phyloP scores from a whole-genome alignment of 2,329 filamentous ascomycete species.

The Eutypella sp. region DNA sequence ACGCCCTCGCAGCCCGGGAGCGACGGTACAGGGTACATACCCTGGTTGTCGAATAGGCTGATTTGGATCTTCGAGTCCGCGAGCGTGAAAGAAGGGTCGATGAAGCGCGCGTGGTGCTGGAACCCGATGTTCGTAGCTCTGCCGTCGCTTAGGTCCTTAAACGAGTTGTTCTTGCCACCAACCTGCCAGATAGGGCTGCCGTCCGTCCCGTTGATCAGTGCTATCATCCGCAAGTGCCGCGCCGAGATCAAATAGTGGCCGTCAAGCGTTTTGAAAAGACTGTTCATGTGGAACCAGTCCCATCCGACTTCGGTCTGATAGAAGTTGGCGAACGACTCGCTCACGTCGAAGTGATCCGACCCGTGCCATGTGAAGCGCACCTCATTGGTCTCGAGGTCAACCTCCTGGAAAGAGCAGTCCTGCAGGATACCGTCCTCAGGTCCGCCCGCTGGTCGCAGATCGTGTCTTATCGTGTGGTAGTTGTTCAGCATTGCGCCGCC shows the following conservation, averaged over 20 bases:
- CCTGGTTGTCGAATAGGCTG: constrained; percentile 36
- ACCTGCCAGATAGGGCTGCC: constrained; percentile 33
- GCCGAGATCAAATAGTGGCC: constrained; percentile 35
- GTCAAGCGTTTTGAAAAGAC: constrained; percentile 28
- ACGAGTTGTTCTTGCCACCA: constrained; percentile 33
- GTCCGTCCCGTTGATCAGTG: constrained; percentile 27
- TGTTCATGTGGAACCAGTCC: constrained; percentile 37
- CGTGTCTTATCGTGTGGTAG: constrained; percentile 4
- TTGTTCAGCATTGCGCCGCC: constrained; percentile 5
- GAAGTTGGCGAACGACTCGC: constrained; percentile 8
- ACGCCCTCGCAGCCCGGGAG: constrained; percentile 22
- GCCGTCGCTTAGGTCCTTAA: constrained; percentile 30
- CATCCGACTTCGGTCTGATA: constrained; percentile 13
- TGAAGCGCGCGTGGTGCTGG: constrained; percentile 36
- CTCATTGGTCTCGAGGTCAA: constrained; percentile 7
- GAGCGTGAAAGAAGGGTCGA: constrained; percentile 8
- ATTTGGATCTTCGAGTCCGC: constrained; percentile 21
- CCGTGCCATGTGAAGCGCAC: constrained; percentile 11
- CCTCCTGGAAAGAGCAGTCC: constrained; percentile 9
- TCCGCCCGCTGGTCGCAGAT: constrained; percentile 7
- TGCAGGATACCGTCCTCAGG: constrained; percentile 6
- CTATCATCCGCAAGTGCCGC: constrained; percentile 26
- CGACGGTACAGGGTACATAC: constrained; percentile 16
- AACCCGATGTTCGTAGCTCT: constrained; percentile 31
- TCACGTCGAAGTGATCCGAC: constrained; percentile 15